phyloP scores from a whole-genome alignment of 2,329 filamentous ascomycete species.

The Monilinia aucupariae region DNA sequence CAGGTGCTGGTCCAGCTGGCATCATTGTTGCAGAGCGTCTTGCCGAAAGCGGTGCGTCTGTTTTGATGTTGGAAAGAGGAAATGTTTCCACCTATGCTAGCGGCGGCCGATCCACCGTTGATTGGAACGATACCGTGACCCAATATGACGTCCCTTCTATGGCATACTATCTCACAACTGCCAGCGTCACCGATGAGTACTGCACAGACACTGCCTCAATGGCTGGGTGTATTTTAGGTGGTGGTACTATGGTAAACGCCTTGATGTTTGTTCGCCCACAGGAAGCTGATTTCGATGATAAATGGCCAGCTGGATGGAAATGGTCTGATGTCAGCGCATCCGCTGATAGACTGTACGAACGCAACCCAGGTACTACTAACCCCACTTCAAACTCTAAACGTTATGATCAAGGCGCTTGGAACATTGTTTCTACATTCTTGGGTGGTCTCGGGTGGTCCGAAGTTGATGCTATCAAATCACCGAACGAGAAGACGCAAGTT shows the following conservation, averaged over 20 bases:
- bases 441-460: slow-evolving; percentile 51
- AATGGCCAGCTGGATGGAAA: slow-evolving; percentile 64
- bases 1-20: slow-evolving; percentile 15
- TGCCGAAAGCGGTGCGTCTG: slow-evolving; percentile 13
- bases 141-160: slow-evolving; percentile 16
- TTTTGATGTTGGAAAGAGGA: slow-evolving; percentile 17
- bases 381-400: slow-evolving; percentile 60
- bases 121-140: slow-evolving; percentile 14
- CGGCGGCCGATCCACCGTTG: slow-evolving; percentile 11
- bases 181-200: slow-evolving; percentile 21
- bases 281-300: slow-evolving; percentile 61
- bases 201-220: slow-evolving; percentile 52
- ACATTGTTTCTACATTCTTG: slow-evolving; percentile 47
- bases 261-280: slow-evolving; percentile 62
- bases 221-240: slow-evolving; percentile 65
- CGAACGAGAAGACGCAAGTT: slow-evolving; percentile 58
- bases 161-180: slow-evolving; percentile 13
- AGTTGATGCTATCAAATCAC: slow-evolving; percentile 38
- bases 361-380: slow-evolving; percentile 61
- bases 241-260: slow-evolving; percentile 50
- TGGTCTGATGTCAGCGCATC: slow-evolving; percentile 54
- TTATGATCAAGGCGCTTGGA: slow-evolving; percentile 60
- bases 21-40: slow-evolving; percentile 16
- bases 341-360: slow-evolving; percentile 55
- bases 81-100: slow-evolving; percentile 15